phyloP scores from a whole-genome alignment of 768 basidiomycete genomes.

The Scleroderma bovista region DNA sequence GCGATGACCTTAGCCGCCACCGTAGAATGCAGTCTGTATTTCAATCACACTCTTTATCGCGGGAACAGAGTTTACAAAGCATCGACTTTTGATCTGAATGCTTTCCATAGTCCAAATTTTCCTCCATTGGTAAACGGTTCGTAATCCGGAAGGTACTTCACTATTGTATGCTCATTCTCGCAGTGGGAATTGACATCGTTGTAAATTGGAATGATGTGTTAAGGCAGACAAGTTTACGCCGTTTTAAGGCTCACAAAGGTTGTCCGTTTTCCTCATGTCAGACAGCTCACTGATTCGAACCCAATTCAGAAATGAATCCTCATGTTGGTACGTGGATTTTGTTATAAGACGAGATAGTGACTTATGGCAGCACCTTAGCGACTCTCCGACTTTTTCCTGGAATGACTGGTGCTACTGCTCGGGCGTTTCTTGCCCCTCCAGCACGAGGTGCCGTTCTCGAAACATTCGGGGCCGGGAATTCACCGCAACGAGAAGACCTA shows the following conservation, averaged over 20 bases:
- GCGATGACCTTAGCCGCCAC: too few species aligned
- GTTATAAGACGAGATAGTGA: slow-evolving; percentile 6
- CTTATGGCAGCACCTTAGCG: slow-evolving; percentile 38
- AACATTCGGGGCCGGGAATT: slow-evolving; percentile 91
- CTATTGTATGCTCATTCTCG: slow-evolving; percentile 4
- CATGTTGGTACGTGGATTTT: slow-evolving; percentile 59
- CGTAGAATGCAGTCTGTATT: slow-evolving; percentile 79
- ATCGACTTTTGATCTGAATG: slow-evolving; percentile 78
- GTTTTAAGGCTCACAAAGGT: slow-evolving; percentile 83
- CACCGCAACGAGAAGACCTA: slow-evolving; percentile 75
- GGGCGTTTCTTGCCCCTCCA: slow-evolving; percentile 69
- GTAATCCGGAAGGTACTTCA: not conserved
- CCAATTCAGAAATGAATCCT: slow-evolving; percentile 64
- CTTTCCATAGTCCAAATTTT: slow-evolving; percentile 84
- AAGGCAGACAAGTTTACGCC: slow-evolving; percentile 70
- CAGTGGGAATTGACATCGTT: slow-evolving; percentile 85
- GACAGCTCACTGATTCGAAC: slow-evolving; percentile 9
- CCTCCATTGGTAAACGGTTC: slow-evolving; percentile 74
- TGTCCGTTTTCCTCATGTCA: not conserved
- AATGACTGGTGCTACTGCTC: slow-evolving; percentile 68
- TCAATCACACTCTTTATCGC: slow-evolving; percentile 83
- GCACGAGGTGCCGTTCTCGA: slow-evolving; percentile 82
- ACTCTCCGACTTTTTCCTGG: slow-evolving; percentile 85
- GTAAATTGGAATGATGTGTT: slow-evolving; percentile 89
- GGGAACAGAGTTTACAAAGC: slow-evolving; percentile 81